Percentiles rank a stretch among this genome's conserved stretches.
phyloP scores from a whole-genome alignment of 768 basidiomycete species.

The Termitomyces titanicus region DNA sequence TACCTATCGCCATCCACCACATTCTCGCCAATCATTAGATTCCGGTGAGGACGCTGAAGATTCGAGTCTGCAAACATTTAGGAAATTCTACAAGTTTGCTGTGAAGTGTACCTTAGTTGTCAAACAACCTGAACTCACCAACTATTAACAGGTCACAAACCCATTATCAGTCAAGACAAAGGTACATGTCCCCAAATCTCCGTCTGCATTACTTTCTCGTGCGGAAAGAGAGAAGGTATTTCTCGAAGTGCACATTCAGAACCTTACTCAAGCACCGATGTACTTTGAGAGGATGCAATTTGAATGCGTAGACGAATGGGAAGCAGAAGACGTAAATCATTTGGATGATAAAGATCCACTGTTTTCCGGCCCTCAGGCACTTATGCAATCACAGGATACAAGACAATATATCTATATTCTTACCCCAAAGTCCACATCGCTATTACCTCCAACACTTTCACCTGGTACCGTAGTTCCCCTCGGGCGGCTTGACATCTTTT shows the following conservation, averaged over 20 bases:
- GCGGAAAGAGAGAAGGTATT: constrained; percentile 78
- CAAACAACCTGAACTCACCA: neutral
- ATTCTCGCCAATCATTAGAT: constrained; percentile 46
- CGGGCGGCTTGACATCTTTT: constrained; percentile 85
- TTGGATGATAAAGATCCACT: constrained; percentile 31
- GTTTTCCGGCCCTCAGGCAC: constrained; percentile 59
- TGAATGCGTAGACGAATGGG: constrained; percentile 69
- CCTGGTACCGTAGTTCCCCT: constrained; percentile 77
- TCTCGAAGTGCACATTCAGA: constrained; percentile 91
- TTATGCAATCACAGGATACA: constrained; percentile 81
- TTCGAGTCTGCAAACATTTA: constrained; percentile 62
- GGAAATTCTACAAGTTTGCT: constrained; percentile 90
- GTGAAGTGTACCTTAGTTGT: constrained; percentile 41
- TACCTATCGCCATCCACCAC: constrained; percentile 70
- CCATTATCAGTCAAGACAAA: constrained; percentile 95
- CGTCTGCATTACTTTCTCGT: constrained; percentile 62
- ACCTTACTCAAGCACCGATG: constrained; percentile 72
- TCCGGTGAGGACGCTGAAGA: constrained; percentile 49
- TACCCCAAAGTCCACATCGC: constrained; percentile 41
- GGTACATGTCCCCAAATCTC: constrained; percentile 73
- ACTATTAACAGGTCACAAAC: constrained; percentile 69
- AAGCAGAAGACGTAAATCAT: constrained; percentile 51
- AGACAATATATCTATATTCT: constrained; percentile 89
- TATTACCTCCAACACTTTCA: constrained; percentile 44
- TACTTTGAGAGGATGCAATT: constrained; percentile 81